phyloP scores from a whole-genome alignment of 176 grass and related monocot genomes.

The Aegilops bicornis region DNA sequence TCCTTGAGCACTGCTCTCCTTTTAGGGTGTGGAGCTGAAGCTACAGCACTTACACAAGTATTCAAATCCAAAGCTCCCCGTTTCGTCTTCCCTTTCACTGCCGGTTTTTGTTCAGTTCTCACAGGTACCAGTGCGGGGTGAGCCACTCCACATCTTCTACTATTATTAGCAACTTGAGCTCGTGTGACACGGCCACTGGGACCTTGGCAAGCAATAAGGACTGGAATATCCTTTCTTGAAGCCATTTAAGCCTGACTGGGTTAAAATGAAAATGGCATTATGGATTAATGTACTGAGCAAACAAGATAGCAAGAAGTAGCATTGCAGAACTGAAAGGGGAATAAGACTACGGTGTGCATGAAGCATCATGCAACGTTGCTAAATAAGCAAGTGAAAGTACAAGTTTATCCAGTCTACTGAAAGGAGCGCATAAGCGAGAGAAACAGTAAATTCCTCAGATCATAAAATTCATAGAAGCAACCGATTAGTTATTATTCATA shows the following conservation, averaged over 20 bases:
- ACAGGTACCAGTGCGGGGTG: constrained; percentile 23
- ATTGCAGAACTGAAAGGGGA: neutral
- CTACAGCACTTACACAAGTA: constrained; percentile 8
- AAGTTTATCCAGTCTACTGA: neutral
- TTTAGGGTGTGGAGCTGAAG: constrained; percentile 44
- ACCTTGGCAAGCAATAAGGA: constrained; percentile 23
- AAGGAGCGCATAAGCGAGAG: neutral
- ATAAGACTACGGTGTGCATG: neutral
- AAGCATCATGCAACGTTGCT: neutral
- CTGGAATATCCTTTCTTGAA: constrained; percentile 50
- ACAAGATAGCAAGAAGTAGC: constrained; percentile 8
- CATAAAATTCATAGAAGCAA: neutral
- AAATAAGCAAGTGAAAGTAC: constrained; percentile 22
- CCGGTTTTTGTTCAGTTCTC: constrained; percentile 34
- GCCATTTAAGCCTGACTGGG: constrained; percentile 36
- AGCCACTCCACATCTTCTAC: constrained; percentile 16
- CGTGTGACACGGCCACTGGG: constrained; percentile 53
- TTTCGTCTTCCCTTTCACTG: constrained; percentile 29
- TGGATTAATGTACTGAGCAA: neutral
- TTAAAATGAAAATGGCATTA: neutral
- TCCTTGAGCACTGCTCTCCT: constrained; percentile 53
- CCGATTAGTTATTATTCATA: neutral
- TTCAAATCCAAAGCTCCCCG: constrained; percentile 55
- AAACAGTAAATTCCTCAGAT: constrained; percentile 11
- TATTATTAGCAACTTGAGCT: constrained; percentile 42